These are phyloP conservation scores for Amylostereum chailletii DNA, from an alignment of 1,284 basidiomycete genomes.

Conservation along the genomic window DNA sequence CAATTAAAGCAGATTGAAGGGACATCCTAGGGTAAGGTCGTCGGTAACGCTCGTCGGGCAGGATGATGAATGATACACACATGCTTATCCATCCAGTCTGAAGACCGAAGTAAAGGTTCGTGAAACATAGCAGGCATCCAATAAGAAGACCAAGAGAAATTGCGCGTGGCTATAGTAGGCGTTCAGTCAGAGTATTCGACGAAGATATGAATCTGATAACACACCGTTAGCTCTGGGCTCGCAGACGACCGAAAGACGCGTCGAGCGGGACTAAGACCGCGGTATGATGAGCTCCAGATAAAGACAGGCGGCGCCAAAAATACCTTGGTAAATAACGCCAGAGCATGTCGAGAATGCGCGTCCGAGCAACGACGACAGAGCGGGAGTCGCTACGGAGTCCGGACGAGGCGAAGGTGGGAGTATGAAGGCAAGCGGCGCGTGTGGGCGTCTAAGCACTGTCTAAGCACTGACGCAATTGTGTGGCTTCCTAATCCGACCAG, in stretches of 20 bases:
- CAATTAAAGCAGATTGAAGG: slow-evolving; percentile 86
- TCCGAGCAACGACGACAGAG: no score
- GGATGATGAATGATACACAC: slow-evolving; percentile 23
- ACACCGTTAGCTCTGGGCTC: slow-evolving; percentile 13
- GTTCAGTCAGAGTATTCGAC: not conserved
- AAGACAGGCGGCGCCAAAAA: no score
- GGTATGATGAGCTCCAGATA: no score
- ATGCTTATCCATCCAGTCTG: slow-evolving; percentile 76
- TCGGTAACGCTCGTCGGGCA: not conserved
- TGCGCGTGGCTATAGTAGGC: slow-evolving; percentile 29
- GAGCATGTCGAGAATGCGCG: no score
- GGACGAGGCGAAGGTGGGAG: no score
- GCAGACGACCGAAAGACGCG: not conserved
- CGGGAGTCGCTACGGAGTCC: no score
- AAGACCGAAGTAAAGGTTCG: slow-evolving; percentile 70
- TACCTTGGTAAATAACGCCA: no score
- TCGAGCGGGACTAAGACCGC: no score
- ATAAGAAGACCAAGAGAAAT: slow-evolving; percentile 54
- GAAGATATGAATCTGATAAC: not conserved
- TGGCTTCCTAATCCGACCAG: no score
- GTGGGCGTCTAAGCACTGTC: no score
- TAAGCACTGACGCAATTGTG: no score
- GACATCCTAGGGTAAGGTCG: slow-evolving; percentile 71
- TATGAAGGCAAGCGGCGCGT: no score
- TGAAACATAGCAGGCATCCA: slow-evolving; percentile 69